Conservation (phyloP, 2,329 filamentous ascomycete species). For the Ambrosiella cleistominuta region DNA sequence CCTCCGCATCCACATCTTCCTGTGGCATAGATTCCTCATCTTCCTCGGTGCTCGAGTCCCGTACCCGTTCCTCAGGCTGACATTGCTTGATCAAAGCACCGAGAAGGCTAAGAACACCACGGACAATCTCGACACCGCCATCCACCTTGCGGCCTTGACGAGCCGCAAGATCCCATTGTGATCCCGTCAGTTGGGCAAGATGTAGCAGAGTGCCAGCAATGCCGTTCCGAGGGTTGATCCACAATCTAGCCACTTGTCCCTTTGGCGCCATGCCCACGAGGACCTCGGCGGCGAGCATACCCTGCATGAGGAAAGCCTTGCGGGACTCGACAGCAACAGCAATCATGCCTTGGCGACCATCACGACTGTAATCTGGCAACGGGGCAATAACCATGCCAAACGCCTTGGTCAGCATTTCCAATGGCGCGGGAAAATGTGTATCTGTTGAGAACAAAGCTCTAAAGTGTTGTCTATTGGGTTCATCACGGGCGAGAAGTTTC, state of each 20-base stretch:
- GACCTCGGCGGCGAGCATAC: conserved; percentile 77
- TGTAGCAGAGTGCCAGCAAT: conserved; percentile 67
- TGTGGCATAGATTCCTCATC: neutral
- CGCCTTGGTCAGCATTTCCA: conserved; percentile 68
- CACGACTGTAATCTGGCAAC: conserved; percentile 48
- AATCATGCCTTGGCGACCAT: conserved; percentile 40
- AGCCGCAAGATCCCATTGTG: conserved; percentile 37
- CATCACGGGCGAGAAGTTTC: conserved; percentile 80
- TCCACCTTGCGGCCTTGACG: conserved; percentile 21
- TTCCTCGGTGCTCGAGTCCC: conserved; percentile 39
- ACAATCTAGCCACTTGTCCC: conserved; percentile 56
- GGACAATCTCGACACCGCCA: conserved; percentile 37
- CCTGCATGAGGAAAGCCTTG: conserved; percentile 83
- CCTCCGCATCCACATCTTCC: neutral
- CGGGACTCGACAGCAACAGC: conserved; percentile 59
- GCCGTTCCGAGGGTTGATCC: conserved; percentile 70
- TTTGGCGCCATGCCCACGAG: conserved; percentile 56
- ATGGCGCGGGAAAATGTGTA: conserved; percentile 41
- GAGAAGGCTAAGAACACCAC: conserved; percentile 49
- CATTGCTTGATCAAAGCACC: conserved; percentile 26
- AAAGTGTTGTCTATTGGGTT: conserved; percentile 78
- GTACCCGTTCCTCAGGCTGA: conserved; percentile 43
- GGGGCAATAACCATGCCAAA: conserved; percentile 78
- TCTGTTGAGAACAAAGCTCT: conserved; percentile 66
- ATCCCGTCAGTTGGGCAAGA: conserved; percentile 55